These are phyloP conservation scores for Harringtonia lauricola DNA, from an alignment of 2,329 filamentous ascomycete species.

Conservation along the genomic window DNA sequence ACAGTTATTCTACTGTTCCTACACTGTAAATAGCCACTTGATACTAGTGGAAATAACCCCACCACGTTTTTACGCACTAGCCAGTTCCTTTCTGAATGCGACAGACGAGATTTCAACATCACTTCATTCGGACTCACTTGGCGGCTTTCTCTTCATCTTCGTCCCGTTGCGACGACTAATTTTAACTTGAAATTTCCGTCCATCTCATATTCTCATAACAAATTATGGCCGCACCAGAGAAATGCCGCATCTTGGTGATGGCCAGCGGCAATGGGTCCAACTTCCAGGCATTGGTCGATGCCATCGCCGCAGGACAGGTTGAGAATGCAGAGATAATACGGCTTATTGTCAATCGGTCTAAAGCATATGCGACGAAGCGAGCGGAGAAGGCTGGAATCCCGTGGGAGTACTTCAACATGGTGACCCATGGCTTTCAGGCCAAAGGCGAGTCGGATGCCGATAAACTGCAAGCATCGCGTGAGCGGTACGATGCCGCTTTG, in stretches of 20 bases:
- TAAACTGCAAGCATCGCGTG: conserved; percentile 44
- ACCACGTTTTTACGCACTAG: no score
- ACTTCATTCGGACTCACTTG: no score
- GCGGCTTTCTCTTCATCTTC: no score
- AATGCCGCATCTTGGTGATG: conserved; percentile 51
- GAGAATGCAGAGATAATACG: conserved; percentile 30
- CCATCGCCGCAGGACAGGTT: conserved; percentile 27
- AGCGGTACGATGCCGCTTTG: conserved; percentile 64
- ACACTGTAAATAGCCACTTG: no score
- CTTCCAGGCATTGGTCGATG: conserved; percentile 60
- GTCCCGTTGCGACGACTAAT: no score
- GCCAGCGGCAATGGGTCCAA: conserved; percentile 68
- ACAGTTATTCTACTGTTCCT: no score
- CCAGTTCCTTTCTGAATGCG: no score
- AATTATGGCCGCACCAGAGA: conserved; percentile 4
- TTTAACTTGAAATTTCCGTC: no score
- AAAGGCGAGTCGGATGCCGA: conserved; percentile 48
- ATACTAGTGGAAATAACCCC: no score
- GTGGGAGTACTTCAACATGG: conserved; percentile 71
- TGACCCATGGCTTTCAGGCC: conserved; percentile 54
- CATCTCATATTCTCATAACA: no score
- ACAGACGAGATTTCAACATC: no score
- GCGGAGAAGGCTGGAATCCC: conserved; percentile 48
- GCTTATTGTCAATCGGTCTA: conserved; percentile 37
- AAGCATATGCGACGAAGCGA: conserved; percentile 30